These are phyloP conservation scores for Fallopia convolvulus DNA, from an alignment of 148 eudicot genomes.

Conservation along the genomic window DNA sequence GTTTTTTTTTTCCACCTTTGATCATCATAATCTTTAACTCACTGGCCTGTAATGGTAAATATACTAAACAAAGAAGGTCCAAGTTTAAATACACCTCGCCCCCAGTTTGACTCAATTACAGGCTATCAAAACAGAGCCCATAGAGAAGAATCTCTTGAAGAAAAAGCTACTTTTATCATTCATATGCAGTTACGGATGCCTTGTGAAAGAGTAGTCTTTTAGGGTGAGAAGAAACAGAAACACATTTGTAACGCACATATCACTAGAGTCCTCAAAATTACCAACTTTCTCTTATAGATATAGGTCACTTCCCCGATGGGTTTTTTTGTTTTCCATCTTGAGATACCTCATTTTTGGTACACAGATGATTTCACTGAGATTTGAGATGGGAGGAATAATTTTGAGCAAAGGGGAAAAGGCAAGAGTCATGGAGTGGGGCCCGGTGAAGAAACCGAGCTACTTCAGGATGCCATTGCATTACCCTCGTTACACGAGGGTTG, in stretches of 20 bases:
- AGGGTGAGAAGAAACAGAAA: not conserved
- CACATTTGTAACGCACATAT: not conserved
- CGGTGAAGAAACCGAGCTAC: not conserved
- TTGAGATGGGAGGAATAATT: not conserved
- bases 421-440: not conserved
- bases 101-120: not conserved
- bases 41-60: not conserved
- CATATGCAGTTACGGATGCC: not conserved
- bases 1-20: not conserved
- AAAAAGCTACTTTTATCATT: not conserved
- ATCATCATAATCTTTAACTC: not conserved
- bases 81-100: not conserved
- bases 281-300: not conserved
- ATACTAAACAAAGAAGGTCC: not conserved
- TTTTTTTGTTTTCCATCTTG: not conserved
- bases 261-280: not conserved
- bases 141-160: not conserved
- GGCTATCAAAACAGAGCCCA: not conserved
- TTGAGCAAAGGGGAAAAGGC: not conserved
- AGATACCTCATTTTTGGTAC: not conserved
- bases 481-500: conserved; percentile 18
- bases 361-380: not conserved
- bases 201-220: not conserved
- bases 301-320: not conserved
- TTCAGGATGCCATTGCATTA: conserved; percentile 32